Conservation (phyloP, 768 basidiomycete genomes). For the Kwoniella pini region DNA sequence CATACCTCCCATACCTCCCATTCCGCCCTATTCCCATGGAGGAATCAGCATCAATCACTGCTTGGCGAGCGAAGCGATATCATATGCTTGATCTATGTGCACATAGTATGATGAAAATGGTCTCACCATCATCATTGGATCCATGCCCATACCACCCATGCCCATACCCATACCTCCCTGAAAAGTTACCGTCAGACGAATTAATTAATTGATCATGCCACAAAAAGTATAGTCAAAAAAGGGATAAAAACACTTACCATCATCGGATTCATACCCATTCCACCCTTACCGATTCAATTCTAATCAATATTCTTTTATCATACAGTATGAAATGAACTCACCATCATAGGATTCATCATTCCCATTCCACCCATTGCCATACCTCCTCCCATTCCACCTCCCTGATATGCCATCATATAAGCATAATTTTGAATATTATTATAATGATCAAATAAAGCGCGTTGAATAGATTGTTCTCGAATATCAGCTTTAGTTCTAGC, state of each 20-base stretch:
- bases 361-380: conserved; percentile 48
- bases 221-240: neutral
- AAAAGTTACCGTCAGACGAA: neutral
- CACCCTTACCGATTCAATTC: conserved; percentile 58
- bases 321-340: conserved; percentile 45
- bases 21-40: conserved; percentile 18
- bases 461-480: conserved; percentile 8
- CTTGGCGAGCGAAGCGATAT: conserved; percentile 12
- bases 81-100: conserved; percentile 1
- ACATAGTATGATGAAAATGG: neutral
- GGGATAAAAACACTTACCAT: conserved; percentile 17
- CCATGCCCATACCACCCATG: conserved; percentile 34
- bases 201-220: too few relatives aligned
- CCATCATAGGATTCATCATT: conserved; percentile 32
- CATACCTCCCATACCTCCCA: conserved; percentile 51
- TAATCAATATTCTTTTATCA: too few relatives aligned
- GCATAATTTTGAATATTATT: neutral
- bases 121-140: conserved; percentile 37
- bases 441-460: neutral
- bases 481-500: conserved; percentile 23
- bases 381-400: conserved; percentile 6
- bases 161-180: conserved; percentile 12
- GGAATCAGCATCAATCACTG: neutral
- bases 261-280: conserved; percentile 57
- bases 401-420: neutral